These are phyloP conservation scores for Triticum urartu DNA, from an alignment of 176 grass and related monocot genomes.

Conservation along the genomic window DNA sequence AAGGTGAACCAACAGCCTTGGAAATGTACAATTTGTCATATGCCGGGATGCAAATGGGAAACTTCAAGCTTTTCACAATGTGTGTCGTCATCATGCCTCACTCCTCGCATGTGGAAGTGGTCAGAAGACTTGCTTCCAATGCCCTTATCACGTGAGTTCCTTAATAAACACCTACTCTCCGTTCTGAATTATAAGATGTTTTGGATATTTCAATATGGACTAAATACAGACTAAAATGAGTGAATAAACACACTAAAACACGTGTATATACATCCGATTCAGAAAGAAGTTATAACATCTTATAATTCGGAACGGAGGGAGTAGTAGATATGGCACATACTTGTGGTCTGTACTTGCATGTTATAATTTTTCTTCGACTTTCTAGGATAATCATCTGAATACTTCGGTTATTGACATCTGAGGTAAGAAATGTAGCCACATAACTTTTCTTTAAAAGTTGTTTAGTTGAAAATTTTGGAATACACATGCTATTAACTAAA, in stretches of 20 bases:
- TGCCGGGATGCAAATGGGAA: constrained; percentile 65
- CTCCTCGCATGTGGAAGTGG: constrained; percentile 76
- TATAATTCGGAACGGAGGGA: no score
- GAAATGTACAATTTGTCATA: constrained; percentile 79
- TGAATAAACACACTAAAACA: no score
- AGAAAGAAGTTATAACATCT: no score
- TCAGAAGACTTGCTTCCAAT: constrained; percentile 90
- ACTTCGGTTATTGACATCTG: neutral
- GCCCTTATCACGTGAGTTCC: constrained; percentile 90
- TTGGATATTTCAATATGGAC: no score
- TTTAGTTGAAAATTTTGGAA: neutral
- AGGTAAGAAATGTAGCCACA: neutral
- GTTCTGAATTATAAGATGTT: no score
- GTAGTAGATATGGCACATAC: neutral
- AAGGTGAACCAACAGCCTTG: constrained; percentile 57
- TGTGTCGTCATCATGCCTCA: constrained; percentile 85
- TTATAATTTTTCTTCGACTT: neutral
- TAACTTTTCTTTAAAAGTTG: neutral
- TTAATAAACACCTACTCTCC: neutral
- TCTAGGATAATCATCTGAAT: neutral
- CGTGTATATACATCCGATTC: no score
- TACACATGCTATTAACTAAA: neutral
- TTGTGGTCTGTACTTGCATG: neutral
- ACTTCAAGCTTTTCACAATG: constrained; percentile 88
- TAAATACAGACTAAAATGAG: no score